Conservation (phyloP, 164 flowering plant genomes). For the Vitis riparia region DNA sequence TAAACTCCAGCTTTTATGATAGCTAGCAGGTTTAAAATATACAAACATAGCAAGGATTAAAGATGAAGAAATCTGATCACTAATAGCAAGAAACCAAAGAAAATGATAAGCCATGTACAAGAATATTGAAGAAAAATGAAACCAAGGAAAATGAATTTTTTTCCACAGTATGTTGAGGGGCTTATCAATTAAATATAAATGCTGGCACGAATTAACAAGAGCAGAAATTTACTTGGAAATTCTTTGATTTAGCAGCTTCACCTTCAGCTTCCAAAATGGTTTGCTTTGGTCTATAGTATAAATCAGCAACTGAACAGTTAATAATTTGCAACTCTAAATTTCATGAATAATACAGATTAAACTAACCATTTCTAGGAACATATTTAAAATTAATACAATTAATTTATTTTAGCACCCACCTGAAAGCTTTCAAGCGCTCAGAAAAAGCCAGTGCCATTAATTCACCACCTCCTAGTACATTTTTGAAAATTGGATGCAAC, state of each 20-base stretch:
- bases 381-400: not conserved
- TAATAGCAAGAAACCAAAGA: no score
- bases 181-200: not conserved
- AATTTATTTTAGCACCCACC: slow-evolving; percentile 37
- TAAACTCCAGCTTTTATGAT: not conserved
- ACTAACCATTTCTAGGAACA: not conserved
- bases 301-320: slow-evolving; percentile 14
- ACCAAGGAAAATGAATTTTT: not conserved
- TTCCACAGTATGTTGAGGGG: not conserved
- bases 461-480: slow-evolving; percentile 59
- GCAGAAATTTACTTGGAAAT: slow-evolving; percentile 43
- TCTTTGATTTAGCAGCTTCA: slow-evolving; percentile 75
- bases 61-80: not conserved
- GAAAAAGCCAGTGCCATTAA: slow-evolving; percentile 83
- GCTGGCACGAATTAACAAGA: slow-evolving; percentile 1
- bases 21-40: not conserved
- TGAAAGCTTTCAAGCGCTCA: slow-evolving; percentile 78
- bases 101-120: not conserved
- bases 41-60: not conserved
- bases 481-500: slow-evolving; percentile 80
- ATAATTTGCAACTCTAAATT: not conserved
- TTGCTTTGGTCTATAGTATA: slow-evolving; percentile 74
- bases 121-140: not conserved
- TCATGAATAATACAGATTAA: not conserved
- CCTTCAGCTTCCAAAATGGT: slow-evolving; percentile 96